A percentile compares a stretch with the other conserved stretches of the same genome.
These are phyloP conservation scores for Phanerodontia chrysosporium DNA, from an alignment of 768 basidiomycete species.

Conservation along the genomic window DNA sequence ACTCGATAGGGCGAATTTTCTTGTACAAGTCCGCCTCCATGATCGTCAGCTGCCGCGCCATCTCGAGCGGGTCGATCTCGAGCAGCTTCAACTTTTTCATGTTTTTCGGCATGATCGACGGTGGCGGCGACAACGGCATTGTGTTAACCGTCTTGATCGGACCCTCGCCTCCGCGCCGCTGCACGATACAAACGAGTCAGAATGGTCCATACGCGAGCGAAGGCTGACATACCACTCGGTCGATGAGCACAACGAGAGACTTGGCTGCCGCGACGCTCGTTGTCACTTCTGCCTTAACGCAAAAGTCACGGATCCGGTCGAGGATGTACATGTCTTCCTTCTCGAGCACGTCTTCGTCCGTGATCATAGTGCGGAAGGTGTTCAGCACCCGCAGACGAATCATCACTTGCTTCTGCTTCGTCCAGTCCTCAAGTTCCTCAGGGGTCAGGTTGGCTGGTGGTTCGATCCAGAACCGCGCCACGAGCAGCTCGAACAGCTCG, in stretches of 20 bases:
- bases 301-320: conserved; percentile 77
- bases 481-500: conserved; percentile 77
- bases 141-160: conserved; percentile 55
- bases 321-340: conserved; percentile 83
- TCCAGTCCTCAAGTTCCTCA: conserved; percentile 72
- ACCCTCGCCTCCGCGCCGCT: conserved; percentile 51
- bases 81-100: conserved; percentile 71
- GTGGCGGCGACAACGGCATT: conserved; percentile 58
- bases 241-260: conserved; percentile 67
- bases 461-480: conserved; percentile 75
- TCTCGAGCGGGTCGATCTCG: conserved; percentile 83
- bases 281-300: conserved; percentile 59
- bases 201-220: conserved; percentile 4
- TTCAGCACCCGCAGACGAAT: conserved; percentile 89
- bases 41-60: conserved; percentile 90
- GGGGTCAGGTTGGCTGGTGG: conserved; percentile 62
- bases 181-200: conserved; percentile 19
- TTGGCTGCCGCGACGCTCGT: conserved; percentile 63
- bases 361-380: conserved; percentile 84
- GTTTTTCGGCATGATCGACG: conserved; percentile 69
- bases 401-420: conserved; percentile 76
- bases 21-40: conserved; percentile 85
- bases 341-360: conserved; percentile 78
- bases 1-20: conserved; percentile 85
- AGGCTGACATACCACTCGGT: conserved; percentile 63